phyloP scores from a whole-genome alignment of 2,329 filamentous ascomycete genomes.

The Aspergillus sp. region DNA sequence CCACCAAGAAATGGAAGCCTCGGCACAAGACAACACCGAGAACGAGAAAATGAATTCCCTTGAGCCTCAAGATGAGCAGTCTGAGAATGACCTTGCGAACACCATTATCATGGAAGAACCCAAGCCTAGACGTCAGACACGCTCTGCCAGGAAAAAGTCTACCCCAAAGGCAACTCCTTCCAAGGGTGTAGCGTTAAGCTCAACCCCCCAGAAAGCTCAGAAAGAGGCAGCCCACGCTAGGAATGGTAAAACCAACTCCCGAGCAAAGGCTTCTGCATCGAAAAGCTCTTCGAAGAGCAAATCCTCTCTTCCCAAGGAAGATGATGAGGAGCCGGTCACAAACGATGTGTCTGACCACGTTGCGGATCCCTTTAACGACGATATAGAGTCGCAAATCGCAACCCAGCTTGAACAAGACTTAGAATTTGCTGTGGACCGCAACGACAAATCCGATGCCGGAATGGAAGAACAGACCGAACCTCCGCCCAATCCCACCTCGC shows the following conservation, averaged over 20 bases:
- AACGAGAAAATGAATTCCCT: not conserved
- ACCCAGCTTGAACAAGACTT: conserved; percentile 40
- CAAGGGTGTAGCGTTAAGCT: too few relatives aligned
- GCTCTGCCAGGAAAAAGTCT: conserved; percentile 17
- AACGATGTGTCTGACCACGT: not conserved
- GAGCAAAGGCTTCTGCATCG: too few relatives aligned
- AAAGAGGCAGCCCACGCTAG: not conserved
- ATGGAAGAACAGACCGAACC: conserved; percentile 1
- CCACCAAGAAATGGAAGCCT: conserved; percentile 4
- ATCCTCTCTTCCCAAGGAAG: not conserved
- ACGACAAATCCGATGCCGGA: conserved; percentile 7
- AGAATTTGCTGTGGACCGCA: conserved; percentile 29
- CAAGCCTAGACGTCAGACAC: conserved; percentile 13
- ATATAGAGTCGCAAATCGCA: conserved; percentile 37
- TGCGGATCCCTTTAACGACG: conserved; percentile 16
- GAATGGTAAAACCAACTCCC: conserved; percentile 8
- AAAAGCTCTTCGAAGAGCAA: not conserved
- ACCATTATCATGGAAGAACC: conserved; percentile 7
- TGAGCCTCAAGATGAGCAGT: conserved; percentile 7
- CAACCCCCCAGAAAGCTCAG: not conserved
- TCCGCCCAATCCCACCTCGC: conserved; percentile 9
- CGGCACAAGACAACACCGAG: conserved; percentile 1
- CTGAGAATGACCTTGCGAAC: not conserved
- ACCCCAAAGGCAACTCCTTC: not conserved
- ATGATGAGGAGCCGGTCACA: not conserved